A percentile compares a stretch with the other conserved stretches of the same genome.
Conservation (phyloP, 306 rosid genomes). For the Medicago truncatula region MtrunA17r5.0-ANR NC_053046.1:42386501-42387000, state of each 20-base stretch:
- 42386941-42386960: slow-evolving; percentile 39
- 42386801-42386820: slow-evolving; percentile 28
- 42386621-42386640: slow-evolving; percentile 30
- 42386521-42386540: background rate
- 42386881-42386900: slow-evolving; percentile 75
- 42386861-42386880: slow-evolving; percentile 72
- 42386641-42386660: slow-evolving; percentile 7
- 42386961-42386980: slow-evolving; percentile 55
- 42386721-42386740: slow-evolving; percentile 31
- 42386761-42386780: slow-evolving; percentile 20
- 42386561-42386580: slow-evolving; percentile 11
- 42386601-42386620: background rate
- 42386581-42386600: slow-evolving; percentile 7
- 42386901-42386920: slow-evolving; percentile 77
- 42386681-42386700: slow-evolving; percentile 37
- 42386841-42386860: slow-evolving; percentile 50
- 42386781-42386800: slow-evolving; percentile 46
- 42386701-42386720: slow-evolving; percentile 28
- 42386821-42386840: slow-evolving; percentile 50
- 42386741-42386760: slow-evolving; percentile 32
- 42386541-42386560: background rate
- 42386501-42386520: background rate
- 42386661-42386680: slow-evolving; percentile 31
- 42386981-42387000: slow-evolving; percentile 92
- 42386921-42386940: slow-evolving; percentile 70